Base-by-base conservation (phyloP, 2,329 filamentous ascomycete genomes). In the Verticillium nonalfalfae region DNA sequence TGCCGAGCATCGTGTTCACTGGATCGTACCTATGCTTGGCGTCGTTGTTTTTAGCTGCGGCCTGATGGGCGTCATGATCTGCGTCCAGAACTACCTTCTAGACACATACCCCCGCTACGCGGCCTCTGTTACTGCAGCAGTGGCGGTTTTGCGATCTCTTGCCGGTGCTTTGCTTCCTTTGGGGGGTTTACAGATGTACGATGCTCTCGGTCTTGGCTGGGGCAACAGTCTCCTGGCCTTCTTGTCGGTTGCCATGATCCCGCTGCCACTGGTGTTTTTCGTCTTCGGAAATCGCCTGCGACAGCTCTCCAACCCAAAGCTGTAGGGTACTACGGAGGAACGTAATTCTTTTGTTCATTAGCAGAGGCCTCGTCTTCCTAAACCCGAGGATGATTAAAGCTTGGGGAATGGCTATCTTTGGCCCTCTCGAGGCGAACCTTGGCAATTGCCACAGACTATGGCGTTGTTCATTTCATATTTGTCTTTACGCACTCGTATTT, bases 41-140 rank as follows among this genome's bases (percentile, higher is more conserved):
- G 84, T 80, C 0, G 68, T 72, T 1, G 67, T 85, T 3, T 75
- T 85, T 14, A 83, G 83, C 0, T 62, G 78, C 0, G 78, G 76
- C 2, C 76, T 78, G 50, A 68, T 81, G 26, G 26, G 26, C 26
- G 26, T 26, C 26, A 26, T 26, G 60, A 76, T 76, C 71, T 73
- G 82, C 36, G 79, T 84, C 52, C 82, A 86, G 58, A 85, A 84
- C 3, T 89, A 89, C 66, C 77, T 89, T 1, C 81, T 89, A 14
- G 85, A 88, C 59, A 81, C 81, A 1, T 78, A 75, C 59, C 71
- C 71, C 4, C 64, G 60, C 1, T 74, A 74, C 36, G 76, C 77
- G 1, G 77, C 76, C 0, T 78, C 75, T 1, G 74, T 73, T 13
- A 73, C 75, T 1, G 76, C 75, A 4, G 76, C 76, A 1, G 67